Evolutionary conservation across 202 grass and related monocot species (phyloP).

Genomic region (Eragrostis tef): DNA sequence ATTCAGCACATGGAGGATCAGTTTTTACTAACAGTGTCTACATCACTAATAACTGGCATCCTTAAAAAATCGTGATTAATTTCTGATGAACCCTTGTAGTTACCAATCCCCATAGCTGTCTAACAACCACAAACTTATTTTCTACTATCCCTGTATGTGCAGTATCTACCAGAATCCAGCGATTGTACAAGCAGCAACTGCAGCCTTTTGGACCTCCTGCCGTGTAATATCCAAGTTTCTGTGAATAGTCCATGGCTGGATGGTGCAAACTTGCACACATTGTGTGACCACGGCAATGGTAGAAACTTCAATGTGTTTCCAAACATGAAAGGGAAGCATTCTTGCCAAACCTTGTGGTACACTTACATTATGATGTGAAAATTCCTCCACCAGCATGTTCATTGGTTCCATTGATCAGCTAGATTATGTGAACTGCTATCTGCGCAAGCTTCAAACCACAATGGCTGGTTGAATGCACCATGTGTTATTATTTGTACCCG

Average conservation of each 20-base stretch:
- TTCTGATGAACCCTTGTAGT: not conserved
- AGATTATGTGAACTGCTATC: not conserved
- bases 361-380: constrained; percentile 29
- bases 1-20: not conserved
- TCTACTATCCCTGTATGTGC: constrained; percentile 1
- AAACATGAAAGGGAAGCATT: not conserved
- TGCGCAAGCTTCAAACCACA: not conserved
- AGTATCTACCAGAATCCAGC: constrained; percentile 93
- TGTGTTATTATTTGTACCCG: constrained; percentile 45
- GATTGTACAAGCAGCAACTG: constrained; percentile 62
- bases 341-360: constrained; percentile 15
- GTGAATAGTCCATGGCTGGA: constrained; percentile 44
- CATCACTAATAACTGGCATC: not conserved
- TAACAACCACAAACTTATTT: constrained; percentile 9
- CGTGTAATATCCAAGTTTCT: constrained; percentile 82
- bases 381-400: not conserved
- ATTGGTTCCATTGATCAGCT: constrained; percentile 25
- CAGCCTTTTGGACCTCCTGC: constrained; percentile 79
- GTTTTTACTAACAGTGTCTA: constrained; percentile 25
- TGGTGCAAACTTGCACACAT: constrained; percentile 12
- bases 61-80: not conserved
- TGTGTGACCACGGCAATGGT: not conserved
- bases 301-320: not conserved
- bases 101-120: not conserved
- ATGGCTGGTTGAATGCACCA: not conserved